phyloP scores from a whole-genome alignment of 345 rosid genomes.

The Ceriops decandra region DNA sequence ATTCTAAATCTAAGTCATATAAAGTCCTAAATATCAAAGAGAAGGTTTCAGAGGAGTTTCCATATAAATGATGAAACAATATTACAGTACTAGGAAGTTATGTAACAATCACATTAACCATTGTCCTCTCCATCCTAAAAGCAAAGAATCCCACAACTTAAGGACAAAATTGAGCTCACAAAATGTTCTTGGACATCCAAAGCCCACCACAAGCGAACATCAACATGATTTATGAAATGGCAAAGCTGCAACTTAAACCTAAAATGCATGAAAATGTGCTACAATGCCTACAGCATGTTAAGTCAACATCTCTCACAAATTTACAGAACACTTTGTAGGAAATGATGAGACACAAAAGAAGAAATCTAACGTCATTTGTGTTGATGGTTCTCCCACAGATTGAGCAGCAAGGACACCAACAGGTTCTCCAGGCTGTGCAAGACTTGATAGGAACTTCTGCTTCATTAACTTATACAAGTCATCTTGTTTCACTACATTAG shows the following conservation, averaged over 20 bases:
- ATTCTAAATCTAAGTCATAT: neutral
- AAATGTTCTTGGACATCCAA: neutral
- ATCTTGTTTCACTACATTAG: conserved; percentile 37
- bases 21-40: too few relatives aligned
- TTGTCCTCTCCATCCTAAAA: neutral
- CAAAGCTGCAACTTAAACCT: neutral
- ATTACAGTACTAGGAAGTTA: too few relatives aligned
- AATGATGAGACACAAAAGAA: conserved; percentile 13
- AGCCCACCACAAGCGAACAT: neutral
- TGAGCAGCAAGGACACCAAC: conserved; percentile 98
- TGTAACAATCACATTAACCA: neutral
- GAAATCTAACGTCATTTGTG: conserved; percentile 93
- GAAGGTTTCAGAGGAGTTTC: too few relatives aligned
- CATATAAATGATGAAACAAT: too few relatives aligned
- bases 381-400: conserved; percentile 99
- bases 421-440: conserved; percentile 98
- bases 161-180: neutral
- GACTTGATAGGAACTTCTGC: conserved; percentile 72
- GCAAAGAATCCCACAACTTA: neutral
- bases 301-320: neutral
- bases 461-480: conserved; percentile 58
- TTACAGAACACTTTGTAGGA: neutral
- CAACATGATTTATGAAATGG: neutral
- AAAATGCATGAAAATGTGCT: too few relatives aligned
- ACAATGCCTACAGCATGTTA: too few relatives aligned